Evolutionary conservation across 176 grass and related monocot species (phyloP), one percentile per base, ranked within the genome.

Genomic region (Lolium perenne): DNA sequence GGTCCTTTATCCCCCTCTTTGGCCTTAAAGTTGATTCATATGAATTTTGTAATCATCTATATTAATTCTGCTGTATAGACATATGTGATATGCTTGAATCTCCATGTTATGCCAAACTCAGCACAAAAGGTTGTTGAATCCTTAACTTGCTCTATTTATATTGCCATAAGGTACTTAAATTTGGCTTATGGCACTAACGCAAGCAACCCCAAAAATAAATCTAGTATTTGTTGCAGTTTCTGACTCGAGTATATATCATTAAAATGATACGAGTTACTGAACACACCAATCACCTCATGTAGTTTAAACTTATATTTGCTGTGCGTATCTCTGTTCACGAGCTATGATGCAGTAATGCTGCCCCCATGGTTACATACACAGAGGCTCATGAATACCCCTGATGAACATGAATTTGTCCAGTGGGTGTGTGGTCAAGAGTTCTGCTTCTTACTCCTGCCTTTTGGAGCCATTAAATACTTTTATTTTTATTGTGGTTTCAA

Each of bases 1-100:
- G 93, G 91, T 94, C 57, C 25, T 20, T 74, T 13, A 18, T 18
- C 67, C 29, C 64, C 68, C 14, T 20, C 20, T 76, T 74, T 26
- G 25, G 63, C 26, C 79, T 79, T 72, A 12, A 71, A 77, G 53
- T 84, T 85, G 67, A 18, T 61, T 46, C 38, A 40, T 71, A 61
- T 40, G 32, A 10, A 74, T 22, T 22, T 77, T 54, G 22, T 21
- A 23, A 57, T 50, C 38, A 67, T 53, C 32, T 80, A 32, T 72
- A 20, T 81, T 71, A 69, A 4, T 53, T 84, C 48, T 57, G 50
- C 55, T 77, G n/a, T 54, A 62, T 48, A 1, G 5, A 67, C 40
- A 51, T 64, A 12, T 47, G 38, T 15, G 21, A 2, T 5, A 26
- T 49, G 18, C 76, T 49, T 71, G 45, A 71, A 12, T 86, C 10